A percentile compares a stretch with the other conserved stretches of the same genome.
phyloP scores from a whole-genome alignment of 2,329 filamentous ascomycete genomes.

The Albophoma yamanashiensis region DNA sequence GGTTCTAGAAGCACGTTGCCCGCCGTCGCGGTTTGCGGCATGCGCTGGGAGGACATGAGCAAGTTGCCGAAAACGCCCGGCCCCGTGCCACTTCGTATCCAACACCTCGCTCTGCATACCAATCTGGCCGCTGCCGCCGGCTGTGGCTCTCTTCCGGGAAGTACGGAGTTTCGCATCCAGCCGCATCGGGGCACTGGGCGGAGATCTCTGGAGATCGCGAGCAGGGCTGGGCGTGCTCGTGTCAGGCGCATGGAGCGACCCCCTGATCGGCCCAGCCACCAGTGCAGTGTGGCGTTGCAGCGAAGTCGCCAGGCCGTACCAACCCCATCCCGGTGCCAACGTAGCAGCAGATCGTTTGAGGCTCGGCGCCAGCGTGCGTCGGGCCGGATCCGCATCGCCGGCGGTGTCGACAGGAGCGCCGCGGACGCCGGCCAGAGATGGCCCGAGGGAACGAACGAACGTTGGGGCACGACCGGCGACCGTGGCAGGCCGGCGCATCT shows the following conservation, averaged over 20 bases:
- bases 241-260: neutral
- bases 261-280: neutral
- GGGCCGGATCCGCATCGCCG: neutral
- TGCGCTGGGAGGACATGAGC: neutral
- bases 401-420: neutral
- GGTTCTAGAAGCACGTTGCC: neutral
- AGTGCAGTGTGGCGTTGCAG: neutral
- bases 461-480: neutral
- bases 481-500: neutral
- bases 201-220: neutral
- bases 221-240: neutral
- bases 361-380: neutral
- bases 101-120: neutral
- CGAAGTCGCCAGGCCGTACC: neutral
- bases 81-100: neutral
- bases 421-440: neutral
- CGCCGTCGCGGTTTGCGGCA: neutral
- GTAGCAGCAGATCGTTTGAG: neutral
- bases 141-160: neutral
- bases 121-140: neutral
- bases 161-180: neutral
- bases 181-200: neutral
- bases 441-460: neutral
- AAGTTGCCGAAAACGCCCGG: neutral
- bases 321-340: neutral